Evolutionary conservation across 139 green algal genomes (phyloP), one percentile per base, ranked within the genome.

Genomic region (Ettlia oleoabundans): DNA sequence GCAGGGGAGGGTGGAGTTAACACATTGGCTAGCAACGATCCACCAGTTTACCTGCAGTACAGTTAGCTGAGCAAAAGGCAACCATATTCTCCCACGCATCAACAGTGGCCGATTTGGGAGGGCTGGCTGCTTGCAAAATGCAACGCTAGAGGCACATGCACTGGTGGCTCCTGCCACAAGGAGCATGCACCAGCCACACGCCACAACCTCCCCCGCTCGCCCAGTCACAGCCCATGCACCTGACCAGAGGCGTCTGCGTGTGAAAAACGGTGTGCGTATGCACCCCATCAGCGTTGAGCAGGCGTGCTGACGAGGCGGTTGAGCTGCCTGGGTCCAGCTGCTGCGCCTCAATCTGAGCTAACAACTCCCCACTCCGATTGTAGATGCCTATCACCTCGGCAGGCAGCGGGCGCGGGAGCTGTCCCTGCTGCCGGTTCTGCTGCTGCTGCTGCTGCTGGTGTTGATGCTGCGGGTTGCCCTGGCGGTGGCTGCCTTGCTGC

Each of bases 191-290:
- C n/a, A n/a, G n/a, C n/a, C n/a, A n/a, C n/a, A n/a, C n/a, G n/a
- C n/a, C n/a, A n/a, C n/a, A n/a, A n/a, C n/a, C n/a, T n/a, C n/a
- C n/a, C n/a, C n/a, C n/a, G n/a, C n/a, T n/a, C n/a, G n/a, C n/a
- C n/a, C n/a, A n/a, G n/a, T n/a, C n/a, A n/a, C n/a, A n/a, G n/a
- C n/a, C n/a, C n/a, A n/a, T n/a, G n/a, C n/a, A n/a, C n/a, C n/a
- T 21, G 30, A 81, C 75, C 13, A 81, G 75, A 55, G 75, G 75
- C 13, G 58, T 81, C 37, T 81, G 75, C 4, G 75, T 62, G 58
- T 58, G 75, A 38, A 41, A 71, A 28, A 81, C 78, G 1, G 78
- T 83, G 66, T 83, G 78, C 0, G 78, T 83, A 65, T 76, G 78
- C 10, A 28, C 13, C 26, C 78, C 78, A 0, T 28, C 18, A 6